Percentiles rank a stretch among this genome's conserved stretches.
phyloP scores from a whole-genome alignment of 176 grass and related monocot species.

The Triticum urartu region DNA sequence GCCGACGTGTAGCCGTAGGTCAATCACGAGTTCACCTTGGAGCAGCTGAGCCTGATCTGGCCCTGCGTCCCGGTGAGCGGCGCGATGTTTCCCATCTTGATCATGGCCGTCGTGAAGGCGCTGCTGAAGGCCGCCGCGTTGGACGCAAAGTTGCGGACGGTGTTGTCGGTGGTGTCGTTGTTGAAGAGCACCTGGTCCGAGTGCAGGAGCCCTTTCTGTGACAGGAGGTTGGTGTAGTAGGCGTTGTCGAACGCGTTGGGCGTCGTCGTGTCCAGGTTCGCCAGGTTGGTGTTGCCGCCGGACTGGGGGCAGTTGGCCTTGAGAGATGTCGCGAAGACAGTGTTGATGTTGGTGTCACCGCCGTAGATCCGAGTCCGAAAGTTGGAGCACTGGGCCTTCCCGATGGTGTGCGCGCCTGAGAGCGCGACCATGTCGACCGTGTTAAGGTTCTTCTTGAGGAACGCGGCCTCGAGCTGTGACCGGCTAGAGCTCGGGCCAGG shows the following conservation, averaged over 20 bases:
- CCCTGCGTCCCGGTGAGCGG: conserved; percentile 11
- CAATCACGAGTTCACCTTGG: conserved; percentile 10
- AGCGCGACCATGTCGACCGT: conserved; percentile 19
- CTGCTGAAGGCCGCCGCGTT: background rate
- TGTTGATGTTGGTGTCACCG: background rate
- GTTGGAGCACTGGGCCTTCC: conserved; percentile 44
- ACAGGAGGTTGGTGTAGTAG: conserved; percentile 45
- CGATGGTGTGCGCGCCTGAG: conserved; percentile 56
- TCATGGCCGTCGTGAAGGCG: background rate
- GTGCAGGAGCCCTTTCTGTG: conserved; percentile 38
- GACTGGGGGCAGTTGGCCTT: conserved; percentile 22
- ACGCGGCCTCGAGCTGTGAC: background rate
- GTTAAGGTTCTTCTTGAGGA: background rate
- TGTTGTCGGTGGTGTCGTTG: background rate
- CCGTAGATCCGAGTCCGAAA: conserved; percentile 50
- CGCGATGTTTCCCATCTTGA: conserved; percentile 33
- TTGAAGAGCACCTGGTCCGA: conserved; percentile 32
- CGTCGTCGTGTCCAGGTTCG: conserved; percentile 40
- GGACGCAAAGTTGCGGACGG: background rate
- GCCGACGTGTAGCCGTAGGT: too few relatives aligned
- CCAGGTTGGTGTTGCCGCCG: conserved; percentile 19
- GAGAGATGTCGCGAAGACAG: too few relatives aligned
- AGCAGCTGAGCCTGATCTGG: conserved; percentile 36
- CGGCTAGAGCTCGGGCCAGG: background rate
- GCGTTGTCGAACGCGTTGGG: conserved; percentile 32